Evolutionary conservation across 2,329 filamentous ascomycete genomes (phyloP).

Genomic region (Penicillium occitanis): DNA sequence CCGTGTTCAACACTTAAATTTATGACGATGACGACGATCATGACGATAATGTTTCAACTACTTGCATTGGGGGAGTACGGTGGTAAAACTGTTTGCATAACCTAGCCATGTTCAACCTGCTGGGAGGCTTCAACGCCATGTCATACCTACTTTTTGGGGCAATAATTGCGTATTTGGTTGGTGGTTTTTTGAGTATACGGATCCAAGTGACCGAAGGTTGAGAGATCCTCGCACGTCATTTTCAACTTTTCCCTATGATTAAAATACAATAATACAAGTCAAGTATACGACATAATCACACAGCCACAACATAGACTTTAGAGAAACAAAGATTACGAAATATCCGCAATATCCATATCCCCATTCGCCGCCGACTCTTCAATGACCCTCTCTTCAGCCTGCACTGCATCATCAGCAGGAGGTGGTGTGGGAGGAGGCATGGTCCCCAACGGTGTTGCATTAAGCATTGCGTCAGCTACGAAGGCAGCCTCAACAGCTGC

Average conservation of each 20-base stretch:
- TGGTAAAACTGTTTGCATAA: slow-evolving; percentile 21
- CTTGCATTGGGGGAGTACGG: slow-evolving; percentile 22
- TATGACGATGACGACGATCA: background rate
- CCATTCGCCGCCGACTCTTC: slow-evolving; percentile 28
- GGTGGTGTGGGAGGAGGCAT: slow-evolving; percentile 35
- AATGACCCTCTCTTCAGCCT: slow-evolving; percentile 11
- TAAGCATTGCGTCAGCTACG: slow-evolving; percentile 56
- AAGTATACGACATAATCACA: background rate
- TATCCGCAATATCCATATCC: slow-evolving; percentile 36
- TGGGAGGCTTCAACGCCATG: slow-evolving; percentile 27
- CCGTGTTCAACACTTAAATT: background rate
- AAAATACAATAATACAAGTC: slow-evolving; percentile 7
- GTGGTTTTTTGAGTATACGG: background rate
- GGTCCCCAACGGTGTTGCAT: slow-evolving; percentile 47
- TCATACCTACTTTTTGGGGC: background rate
- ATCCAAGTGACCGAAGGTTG: too few relatives aligned
- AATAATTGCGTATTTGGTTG: background rate
- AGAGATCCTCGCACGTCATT: background rate
- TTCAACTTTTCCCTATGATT: slow-evolving; percentile 1
- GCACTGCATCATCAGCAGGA: slow-evolving; percentile 6
- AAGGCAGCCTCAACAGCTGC: slow-evolving; percentile 80
- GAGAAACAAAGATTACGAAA: slow-evolving; percentile 17
- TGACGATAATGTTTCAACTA: slow-evolving; percentile 21
- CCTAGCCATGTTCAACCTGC: slow-evolving; percentile 21
- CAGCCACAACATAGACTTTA: background rate